Percentiles rank a stretch among this genome's conserved stretches.
Evolutionary conservation across 2,329 filamentous ascomycete genomes (phyloP).

Genomic region (Epichloe festucae): DNA sequence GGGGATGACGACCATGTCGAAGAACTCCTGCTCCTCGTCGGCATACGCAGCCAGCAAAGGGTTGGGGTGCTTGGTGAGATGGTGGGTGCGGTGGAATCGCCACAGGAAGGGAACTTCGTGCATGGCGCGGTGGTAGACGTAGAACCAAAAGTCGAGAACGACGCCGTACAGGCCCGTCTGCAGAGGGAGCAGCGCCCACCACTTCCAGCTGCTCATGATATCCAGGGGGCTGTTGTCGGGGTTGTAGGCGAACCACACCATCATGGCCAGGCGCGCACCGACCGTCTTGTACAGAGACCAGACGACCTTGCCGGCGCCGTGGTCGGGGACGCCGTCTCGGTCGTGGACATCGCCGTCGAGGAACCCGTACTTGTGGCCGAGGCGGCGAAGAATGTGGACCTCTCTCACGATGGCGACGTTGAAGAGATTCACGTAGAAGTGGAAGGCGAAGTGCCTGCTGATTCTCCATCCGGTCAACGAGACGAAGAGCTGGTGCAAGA

Average conservation of each 20-base stretch:
- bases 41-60: slow-evolving; percentile 17
- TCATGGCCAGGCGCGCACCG: slow-evolving; percentile 19
- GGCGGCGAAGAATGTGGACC: slow-evolving; percentile 22
- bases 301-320: slow-evolving; percentile 22
- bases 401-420: slow-evolving; percentile 27
- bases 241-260: slow-evolving; percentile 15
- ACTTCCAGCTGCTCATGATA: slow-evolving; percentile 4
- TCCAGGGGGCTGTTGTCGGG: slow-evolving; percentile 13
- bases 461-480: slow-evolving; percentile 20
- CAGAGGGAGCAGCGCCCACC: slow-evolving; percentile 22
- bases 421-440: slow-evolving; percentile 26
- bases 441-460: slow-evolving; percentile 16
- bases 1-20: slow-evolving; percentile 27
- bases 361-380: slow-evolving; percentile 27
- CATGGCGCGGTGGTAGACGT: slow-evolving; percentile 24
- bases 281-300: slow-evolving; percentile 21
- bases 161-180: slow-evolving; percentile 16
- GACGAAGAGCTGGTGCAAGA: slow-evolving; percentile 13
- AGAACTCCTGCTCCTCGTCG: slow-evolving; percentile 27
- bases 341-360: slow-evolving; percentile 25
- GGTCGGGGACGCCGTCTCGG: slow-evolving; percentile 25
- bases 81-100: slow-evolving; percentile 31
- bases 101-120: slow-evolving; percentile 27
- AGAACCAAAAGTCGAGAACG: slow-evolving; percentile 30
- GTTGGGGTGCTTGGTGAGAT: slow-evolving; percentile 31